These are phyloP conservation scores for Coprinopsis sp. DNA, from an alignment of 768 basidiomycete species.

Conservation along the genomic window DNA sequence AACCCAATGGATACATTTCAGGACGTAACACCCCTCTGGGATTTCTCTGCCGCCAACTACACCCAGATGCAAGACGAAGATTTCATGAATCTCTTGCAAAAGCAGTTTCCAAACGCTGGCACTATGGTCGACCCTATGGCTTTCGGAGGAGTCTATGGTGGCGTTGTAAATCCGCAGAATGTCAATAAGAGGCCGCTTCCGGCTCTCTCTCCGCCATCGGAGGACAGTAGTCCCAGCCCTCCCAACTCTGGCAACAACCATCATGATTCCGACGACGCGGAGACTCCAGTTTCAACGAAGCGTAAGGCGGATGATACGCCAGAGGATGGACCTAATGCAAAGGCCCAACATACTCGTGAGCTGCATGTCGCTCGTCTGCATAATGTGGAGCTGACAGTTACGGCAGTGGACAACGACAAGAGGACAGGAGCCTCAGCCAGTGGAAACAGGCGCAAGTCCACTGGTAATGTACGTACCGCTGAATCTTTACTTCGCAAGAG, in stretches of 20 bases:
- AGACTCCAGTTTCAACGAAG: conserved; percentile 51
- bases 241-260: conserved; percentile 42
- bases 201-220: conserved; percentile 58
- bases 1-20: conserved; percentile 48
- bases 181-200: conserved; percentile 36
- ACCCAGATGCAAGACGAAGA: conserved; percentile 69
- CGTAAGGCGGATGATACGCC: conserved; percentile 70
- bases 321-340: conserved; percentile 57
- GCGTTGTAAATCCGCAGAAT: conserved; percentile 50
- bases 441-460: conserved; percentile 31
- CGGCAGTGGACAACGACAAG: conserved; percentile 23
- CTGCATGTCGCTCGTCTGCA: neutral
- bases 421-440: conserved; percentile 18
- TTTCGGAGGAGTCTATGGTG: conserved; percentile 28
- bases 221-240: conserved; percentile 78
- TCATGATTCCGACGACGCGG: conserved; percentile 42
- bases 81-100: conserved; percentile 72
- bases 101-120: conserved; percentile 52
- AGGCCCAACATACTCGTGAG: conserved; percentile 62
- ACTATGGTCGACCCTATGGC: conserved; percentile 12
- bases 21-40: conserved; percentile 57
- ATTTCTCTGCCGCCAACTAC: conserved; percentile 55
- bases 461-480: conserved; percentile 12
- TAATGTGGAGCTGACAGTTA: neutral
- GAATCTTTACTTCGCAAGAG: neutral